Percentiles rank a stretch among this genome's conserved stretches.
These are phyloP conservation scores for Vanderwaltozyma yarrowii DNA, from an alignment of 805 yeast genomes.

Conservation along the genomic window DNA sequence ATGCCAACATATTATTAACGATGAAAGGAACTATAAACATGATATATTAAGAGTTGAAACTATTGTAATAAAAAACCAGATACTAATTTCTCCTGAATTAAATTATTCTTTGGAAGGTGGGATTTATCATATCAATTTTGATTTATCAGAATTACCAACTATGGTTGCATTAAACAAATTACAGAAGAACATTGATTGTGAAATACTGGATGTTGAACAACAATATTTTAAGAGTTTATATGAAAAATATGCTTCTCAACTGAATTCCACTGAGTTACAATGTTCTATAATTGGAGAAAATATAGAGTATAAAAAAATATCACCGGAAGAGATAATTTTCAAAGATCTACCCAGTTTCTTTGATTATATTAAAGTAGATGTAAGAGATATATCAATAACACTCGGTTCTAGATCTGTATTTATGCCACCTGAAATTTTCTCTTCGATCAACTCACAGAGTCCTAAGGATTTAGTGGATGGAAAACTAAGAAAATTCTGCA, in stretches of 20 bases:
- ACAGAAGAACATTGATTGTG: slow-evolving; percentile 16
- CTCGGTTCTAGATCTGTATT: slow-evolving; percentile 37
- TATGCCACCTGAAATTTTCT: slow-evolving; percentile 32
- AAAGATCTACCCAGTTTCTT: slow-evolving; percentile 29
- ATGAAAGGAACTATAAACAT: slow-evolving; percentile 7
- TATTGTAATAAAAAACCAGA: slow-evolving; percentile 12
- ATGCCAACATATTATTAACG: slow-evolving; percentile 14
- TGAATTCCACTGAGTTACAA: slow-evolving; percentile 12
- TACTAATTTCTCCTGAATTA: slow-evolving; percentile 12
- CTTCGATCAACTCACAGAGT: slow-evolving; percentile 26
- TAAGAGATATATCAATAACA: slow-evolving; percentile 17
- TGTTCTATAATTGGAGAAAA: slow-evolving; percentile 10
- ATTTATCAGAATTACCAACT: slow-evolving; percentile 23
- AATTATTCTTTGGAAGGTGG: slow-evolving; percentile 11
- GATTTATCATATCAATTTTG: slow-evolving; percentile 16
- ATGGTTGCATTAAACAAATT: slow-evolving; percentile 20
- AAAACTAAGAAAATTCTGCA: slow-evolving; percentile 28
- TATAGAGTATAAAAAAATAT: slow-evolving; percentile 1
- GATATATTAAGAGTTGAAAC: slow-evolving; percentile 16
- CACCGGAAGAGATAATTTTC: slow-evolving; percentile 15
- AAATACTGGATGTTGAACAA: slow-evolving; percentile 21
- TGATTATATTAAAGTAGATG: slow-evolving; percentile 17
- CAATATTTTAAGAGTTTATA: slow-evolving; percentile 22
- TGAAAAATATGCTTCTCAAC: slow-evolving; percentile 18
- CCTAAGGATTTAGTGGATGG: slow-evolving; percentile 33